These are phyloP conservation scores for Brassica rapa DNA, from an alignment of 345 rosid genomes.

Conservation along the genomic window DNA sequence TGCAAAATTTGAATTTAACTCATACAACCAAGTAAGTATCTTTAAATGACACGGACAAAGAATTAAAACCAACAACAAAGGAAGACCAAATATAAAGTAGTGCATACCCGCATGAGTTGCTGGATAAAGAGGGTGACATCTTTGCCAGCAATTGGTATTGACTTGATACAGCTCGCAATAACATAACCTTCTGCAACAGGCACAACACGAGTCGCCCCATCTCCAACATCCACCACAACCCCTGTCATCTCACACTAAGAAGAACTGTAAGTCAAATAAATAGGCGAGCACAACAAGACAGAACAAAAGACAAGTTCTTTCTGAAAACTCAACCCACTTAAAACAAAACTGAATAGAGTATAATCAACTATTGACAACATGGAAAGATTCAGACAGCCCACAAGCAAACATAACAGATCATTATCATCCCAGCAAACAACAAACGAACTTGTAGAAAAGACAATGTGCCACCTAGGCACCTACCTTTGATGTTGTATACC, in stretches of 20 bases:
- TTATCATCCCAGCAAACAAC: not conserved
- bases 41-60: too few species aligned
- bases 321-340: not conserved
- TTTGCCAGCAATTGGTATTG: constrained; percentile 86
- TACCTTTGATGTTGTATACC: constrained; percentile 95
- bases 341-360: not conserved
- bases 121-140: constrained; percentile 91
- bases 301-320: not conserved
- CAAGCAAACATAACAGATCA: constrained; percentile 1
- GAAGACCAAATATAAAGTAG: constrained; percentile 5
- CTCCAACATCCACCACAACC: constrained; percentile 97
- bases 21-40: too few species aligned
- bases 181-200: constrained; percentile 99
- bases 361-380: not conserved
- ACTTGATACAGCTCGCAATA: constrained; percentile 89
- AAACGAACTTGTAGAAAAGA: not conserved
- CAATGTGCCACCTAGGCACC: constrained; percentile 34
- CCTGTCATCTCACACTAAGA: constrained; percentile 99
- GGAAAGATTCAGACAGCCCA: constrained; percentile 2
- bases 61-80: not conserved
- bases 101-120: constrained; percentile 94
- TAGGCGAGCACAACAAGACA: constrained; percentile 7
- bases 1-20: too few species aligned
- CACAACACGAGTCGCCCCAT: constrained; percentile 91
- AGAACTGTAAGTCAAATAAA: constrained; percentile 51